A percentile compares a stretch with the other conserved stretches of the same genome.
Evolutionary conservation across 2,329 filamentous ascomycete species (phyloP).

Genomic region (Neonectria coccinea): DNA sequence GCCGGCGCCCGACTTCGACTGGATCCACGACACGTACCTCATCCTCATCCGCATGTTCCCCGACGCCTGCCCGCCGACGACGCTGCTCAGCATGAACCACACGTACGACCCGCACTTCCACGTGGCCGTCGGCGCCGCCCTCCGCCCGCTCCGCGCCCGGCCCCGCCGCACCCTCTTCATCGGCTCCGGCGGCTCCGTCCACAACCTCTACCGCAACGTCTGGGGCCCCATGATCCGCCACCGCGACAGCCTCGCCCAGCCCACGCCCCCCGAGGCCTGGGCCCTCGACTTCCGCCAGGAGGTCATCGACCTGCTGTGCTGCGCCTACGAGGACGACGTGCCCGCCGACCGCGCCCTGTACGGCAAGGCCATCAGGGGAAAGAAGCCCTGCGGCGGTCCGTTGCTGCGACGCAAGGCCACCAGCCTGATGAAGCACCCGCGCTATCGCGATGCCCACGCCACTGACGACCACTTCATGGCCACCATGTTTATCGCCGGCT

Average conservation of each 20-base stretch:
- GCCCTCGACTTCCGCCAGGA: conserved; percentile 75
- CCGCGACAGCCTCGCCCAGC: conserved; percentile 44
- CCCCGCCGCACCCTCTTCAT: conserved; percentile 61
- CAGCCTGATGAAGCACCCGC: conserved; percentile 75
- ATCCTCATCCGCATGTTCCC: conserved; percentile 79
- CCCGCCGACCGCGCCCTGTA: conserved; percentile 18
- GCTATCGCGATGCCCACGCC: conserved; percentile 73
- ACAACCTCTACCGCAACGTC: conserved; percentile 76
- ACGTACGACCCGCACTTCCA: conserved; percentile 44
- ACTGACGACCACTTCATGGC: conserved; percentile 80
- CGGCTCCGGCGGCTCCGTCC: conserved; percentile 72
- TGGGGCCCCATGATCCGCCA: conserved; percentile 74
- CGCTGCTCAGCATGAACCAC: conserved; percentile 48
- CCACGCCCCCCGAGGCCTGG: conserved; percentile 52
- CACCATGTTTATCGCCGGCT: conserved; percentile 71
- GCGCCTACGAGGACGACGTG: conserved; percentile 49
- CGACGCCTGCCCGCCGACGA: conserved; percentile 71
- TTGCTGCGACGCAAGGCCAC: conserved; percentile 34
- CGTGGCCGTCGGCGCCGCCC: conserved; percentile 34
- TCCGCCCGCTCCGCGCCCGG: conserved; percentile 26
- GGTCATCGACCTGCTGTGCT: conserved; percentile 67
- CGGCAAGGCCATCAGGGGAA: conserved; percentile 21
- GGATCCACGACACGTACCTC: conserved; percentile 78
- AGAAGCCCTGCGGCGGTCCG: conserved; percentile 24
- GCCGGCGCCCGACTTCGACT: no score